Conservation (phyloP, 768 basidiomycete genomes). For the Rhizopogon vulgaris region DNA sequence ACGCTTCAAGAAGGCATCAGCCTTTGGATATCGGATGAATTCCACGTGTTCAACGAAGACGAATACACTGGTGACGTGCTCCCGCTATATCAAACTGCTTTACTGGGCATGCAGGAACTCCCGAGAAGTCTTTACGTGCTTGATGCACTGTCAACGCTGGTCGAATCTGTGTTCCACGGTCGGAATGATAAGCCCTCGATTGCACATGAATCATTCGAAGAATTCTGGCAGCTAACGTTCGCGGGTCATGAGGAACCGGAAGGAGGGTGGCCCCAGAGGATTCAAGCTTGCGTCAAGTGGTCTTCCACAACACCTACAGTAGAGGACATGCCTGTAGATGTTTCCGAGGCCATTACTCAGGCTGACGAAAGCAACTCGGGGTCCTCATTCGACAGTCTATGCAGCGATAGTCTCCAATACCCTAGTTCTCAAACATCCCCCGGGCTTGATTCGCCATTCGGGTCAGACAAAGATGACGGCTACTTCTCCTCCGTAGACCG, state of each 20-base stretch:
- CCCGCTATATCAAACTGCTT: conserved; percentile 54
- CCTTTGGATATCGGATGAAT: conserved; percentile 62
- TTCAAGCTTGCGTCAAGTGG: conserved; percentile 30
- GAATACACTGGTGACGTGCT: conserved; percentile 59
- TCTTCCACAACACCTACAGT: background rate
- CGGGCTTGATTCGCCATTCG: background rate
- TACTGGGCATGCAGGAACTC: conserved; percentile 46
- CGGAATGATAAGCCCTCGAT: conserved; percentile 39
- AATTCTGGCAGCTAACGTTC: conserved; percentile 56
- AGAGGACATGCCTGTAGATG: background rate
- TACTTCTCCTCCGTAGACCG: background rate
- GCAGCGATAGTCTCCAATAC: conserved; percentile 3
- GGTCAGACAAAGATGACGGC: background rate
- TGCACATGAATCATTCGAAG: conserved; percentile 46
- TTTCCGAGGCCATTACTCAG: background rate
- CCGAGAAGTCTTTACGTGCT: conserved; percentile 36
- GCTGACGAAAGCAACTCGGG: conserved; percentile 13
- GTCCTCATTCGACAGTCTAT: conserved; percentile 1
- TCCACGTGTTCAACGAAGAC: conserved; percentile 38
- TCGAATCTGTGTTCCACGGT: conserved; percentile 55
- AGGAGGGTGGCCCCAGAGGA: conserved; percentile 48
- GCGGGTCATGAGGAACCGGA: conserved; percentile 33
- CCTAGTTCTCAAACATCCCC: conserved; percentile 10
- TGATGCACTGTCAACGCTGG: conserved; percentile 38
- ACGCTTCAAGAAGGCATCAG: conserved; percentile 47